These are phyloP conservation scores for Venturia pyrina DNA, from an alignment of 2,329 filamentous ascomycete genomes.

Conservation along the genomic window DNA sequence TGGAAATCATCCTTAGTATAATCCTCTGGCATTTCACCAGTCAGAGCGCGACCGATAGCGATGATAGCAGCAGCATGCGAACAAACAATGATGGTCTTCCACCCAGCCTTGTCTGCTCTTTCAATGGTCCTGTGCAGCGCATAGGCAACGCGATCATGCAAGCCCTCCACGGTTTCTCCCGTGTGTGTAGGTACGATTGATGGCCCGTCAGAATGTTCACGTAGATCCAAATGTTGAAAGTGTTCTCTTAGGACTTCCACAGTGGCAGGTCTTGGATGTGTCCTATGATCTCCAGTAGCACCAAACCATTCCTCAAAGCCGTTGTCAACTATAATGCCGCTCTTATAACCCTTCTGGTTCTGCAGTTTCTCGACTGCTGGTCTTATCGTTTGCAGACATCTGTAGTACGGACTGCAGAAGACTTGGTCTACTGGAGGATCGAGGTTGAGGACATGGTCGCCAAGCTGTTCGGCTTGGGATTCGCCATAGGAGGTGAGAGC, in stretches of 20 bases:
- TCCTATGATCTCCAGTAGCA: constrained; percentile 49
- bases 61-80: constrained; percentile 88
- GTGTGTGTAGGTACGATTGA: constrained; percentile 34
- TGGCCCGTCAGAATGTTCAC: constrained; percentile 33
- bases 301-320: constrained; percentile 68
- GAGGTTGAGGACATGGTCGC: constrained; percentile 48
- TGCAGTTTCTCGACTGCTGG: constrained; percentile 20
- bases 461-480: constrained; percentile 71
- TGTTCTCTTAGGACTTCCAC: constrained; percentile 48
- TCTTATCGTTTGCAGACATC: constrained; percentile 30
- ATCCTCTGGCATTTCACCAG: constrained; percentile 63
- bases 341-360: constrained; percentile 23
- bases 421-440: constrained; percentile 62
- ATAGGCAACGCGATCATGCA: constrained; percentile 71
- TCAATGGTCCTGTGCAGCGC: constrained; percentile 61
- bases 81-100: constrained; percentile 65
- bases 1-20: constrained; percentile 68
- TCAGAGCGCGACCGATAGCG: constrained; percentile 71
- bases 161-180: constrained; percentile 68
- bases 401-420: constrained; percentile 47
- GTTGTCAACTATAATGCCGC: constrained; percentile 38
- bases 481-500: constrained; percentile 81
- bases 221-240: constrained; percentile 47
- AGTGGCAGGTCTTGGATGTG: constrained; percentile 69
- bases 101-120: constrained; percentile 54